phyloP scores from a whole-genome alignment of 176 grass and related monocot species.

The Dendrocalamus sinicus region DNA sequence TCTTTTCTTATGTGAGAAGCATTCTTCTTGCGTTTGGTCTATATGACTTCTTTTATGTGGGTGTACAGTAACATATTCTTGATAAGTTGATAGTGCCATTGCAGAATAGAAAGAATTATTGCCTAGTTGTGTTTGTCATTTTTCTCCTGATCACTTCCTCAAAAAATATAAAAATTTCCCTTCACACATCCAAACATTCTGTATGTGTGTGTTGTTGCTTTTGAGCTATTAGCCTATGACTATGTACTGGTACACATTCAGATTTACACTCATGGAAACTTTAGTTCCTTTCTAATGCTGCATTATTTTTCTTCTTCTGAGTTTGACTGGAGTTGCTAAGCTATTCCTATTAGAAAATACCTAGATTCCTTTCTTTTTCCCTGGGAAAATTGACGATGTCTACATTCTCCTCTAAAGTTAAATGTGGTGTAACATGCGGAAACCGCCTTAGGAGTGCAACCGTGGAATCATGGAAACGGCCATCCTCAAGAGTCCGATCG shows the following conservation, averaged over 20 bases:
- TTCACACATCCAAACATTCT: not conserved
- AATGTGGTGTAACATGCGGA: not conserved
- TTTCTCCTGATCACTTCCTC: not conserved
- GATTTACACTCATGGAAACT: not conserved
- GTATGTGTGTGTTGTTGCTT: not conserved
- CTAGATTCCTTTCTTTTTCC: not conserved
- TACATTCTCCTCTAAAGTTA: not conserved
- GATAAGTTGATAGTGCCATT: not conserved
- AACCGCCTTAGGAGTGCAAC: not conserved
- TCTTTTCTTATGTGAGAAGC: constrained; percentile 2
- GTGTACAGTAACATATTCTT: constrained; percentile 22
- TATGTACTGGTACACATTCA: not conserved
- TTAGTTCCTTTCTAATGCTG: not conserved
- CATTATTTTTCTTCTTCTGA: not conserved
- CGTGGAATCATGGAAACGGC: not conserved
- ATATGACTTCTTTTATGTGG: not conserved
- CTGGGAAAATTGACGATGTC: not conserved
- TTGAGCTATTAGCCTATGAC: not conserved
- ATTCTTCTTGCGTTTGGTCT: not conserved
- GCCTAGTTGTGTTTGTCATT: not conserved
- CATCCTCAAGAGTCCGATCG: not conserved
- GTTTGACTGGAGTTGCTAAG: not conserved
- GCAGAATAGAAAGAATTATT: not conserved
- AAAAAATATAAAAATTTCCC: not conserved
- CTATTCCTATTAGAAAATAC: not conserved